phyloP scores from a whole-genome alignment of 202 grass and related monocot genomes.

The Thinopyrum obtusiflorum region DNA sequence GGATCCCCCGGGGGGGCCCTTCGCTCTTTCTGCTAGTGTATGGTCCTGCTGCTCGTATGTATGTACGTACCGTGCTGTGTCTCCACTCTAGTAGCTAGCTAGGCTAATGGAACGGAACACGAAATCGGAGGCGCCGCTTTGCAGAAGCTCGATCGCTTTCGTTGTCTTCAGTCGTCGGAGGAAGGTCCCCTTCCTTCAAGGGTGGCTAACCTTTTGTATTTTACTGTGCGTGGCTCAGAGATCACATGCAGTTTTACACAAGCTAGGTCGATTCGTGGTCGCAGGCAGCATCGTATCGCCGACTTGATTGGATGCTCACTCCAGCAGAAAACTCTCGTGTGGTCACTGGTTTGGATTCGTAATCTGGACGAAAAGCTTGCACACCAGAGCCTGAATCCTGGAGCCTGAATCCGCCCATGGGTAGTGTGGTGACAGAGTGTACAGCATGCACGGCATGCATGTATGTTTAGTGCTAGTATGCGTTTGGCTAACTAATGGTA shows the following conservation, averaged over 20 bases:
- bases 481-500: neutral
- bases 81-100: neutral
- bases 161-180: neutral
- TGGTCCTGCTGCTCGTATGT: neutral
- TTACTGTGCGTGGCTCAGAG: neutral
- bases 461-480: neutral
- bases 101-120: neutral
- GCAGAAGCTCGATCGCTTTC: conserved; percentile 31
- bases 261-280: neutral
- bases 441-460: neutral
- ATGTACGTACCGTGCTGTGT: neutral
- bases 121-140: conserved; percentile 32
- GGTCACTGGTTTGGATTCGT: neutral
- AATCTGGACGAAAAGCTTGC: neutral
- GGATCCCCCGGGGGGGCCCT: neutral
- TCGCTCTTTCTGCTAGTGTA: neutral
- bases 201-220: conserved; percentile 22
- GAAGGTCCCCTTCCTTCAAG: neutral
- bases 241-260: conserved; percentile 22
- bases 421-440: too few relatives aligned
- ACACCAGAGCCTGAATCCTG: too few relatives aligned
- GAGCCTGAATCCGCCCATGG: too few relatives aligned
- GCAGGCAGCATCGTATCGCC: too few relatives aligned
- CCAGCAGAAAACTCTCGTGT: neutral
- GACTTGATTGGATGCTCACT: neutral